phyloP scores from a whole-genome alignment of 2,329 filamentous ascomycete genomes.

The Xylogone sp. region DNA sequence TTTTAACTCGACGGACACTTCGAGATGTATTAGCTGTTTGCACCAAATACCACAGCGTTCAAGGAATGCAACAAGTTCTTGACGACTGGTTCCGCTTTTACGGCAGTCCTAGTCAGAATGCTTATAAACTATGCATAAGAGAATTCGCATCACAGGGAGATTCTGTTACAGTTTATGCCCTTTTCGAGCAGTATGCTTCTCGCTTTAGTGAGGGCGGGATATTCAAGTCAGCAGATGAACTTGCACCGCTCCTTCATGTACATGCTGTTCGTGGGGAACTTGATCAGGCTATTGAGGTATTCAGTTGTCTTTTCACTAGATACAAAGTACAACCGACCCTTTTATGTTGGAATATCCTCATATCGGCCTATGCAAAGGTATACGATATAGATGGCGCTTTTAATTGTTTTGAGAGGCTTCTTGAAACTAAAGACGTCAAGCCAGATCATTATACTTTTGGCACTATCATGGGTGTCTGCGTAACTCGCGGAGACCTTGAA shows the following conservation, averaged over 20 bases:
- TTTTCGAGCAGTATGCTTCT: slow-evolving; percentile 37
- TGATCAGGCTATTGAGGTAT: slow-evolving; percentile 52
- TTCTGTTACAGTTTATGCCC: slow-evolving; percentile 34
- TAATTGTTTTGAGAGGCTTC: slow-evolving; percentile 58
- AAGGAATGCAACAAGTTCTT: slow-evolving; percentile 32
- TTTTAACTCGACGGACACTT: slow-evolving; percentile 18
- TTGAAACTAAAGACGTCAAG: slow-evolving; percentile 35
- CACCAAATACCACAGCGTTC: slow-evolving; percentile 24
- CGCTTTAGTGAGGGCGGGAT: slow-evolving; percentile 8
- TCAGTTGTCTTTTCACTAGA: slow-evolving; percentile 55
- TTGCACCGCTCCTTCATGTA: slow-evolving; percentile 63
- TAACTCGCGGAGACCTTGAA: slow-evolving; percentile 68
- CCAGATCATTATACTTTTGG: slow-evolving; percentile 66
- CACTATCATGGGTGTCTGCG: slow-evolving; percentile 70
- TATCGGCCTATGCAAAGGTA: slow-evolving; percentile 65
- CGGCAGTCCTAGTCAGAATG: slow-evolving; percentile 19
- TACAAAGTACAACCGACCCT: slow-evolving; percentile 55
- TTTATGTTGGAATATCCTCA: slow-evolving; percentile 70
- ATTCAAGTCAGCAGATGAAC: slow-evolving; percentile 15
- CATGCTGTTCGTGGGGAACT: slow-evolving; percentile 68
- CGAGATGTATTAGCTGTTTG: slow-evolving; percentile 26
- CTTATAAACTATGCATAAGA: slow-evolving; percentile 30
- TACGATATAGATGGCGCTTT: slow-evolving; percentile 66
- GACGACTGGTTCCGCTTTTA: slow-evolving; percentile 31
- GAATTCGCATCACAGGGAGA: slow-evolving; percentile 44